Percentiles rank a stretch among this genome's conserved stretches.
These are phyloP conservation scores for Gastrodia elata DNA, from an alignment of 106 monocot species.

Conservation along the genomic window DNA sequence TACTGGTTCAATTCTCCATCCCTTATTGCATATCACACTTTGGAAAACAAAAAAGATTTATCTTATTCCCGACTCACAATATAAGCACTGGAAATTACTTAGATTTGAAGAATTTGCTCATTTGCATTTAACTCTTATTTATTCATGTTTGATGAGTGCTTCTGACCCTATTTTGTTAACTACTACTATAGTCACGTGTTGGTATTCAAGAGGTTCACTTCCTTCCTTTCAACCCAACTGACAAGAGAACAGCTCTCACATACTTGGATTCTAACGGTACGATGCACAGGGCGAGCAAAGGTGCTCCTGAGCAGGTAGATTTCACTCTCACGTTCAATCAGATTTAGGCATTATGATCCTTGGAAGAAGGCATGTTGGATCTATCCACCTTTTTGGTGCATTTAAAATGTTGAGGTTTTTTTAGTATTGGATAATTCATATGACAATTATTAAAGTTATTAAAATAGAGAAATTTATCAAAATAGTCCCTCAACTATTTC, in stretches of 20 bases:
- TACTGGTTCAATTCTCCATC: not conserved
- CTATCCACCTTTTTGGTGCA: not conserved
- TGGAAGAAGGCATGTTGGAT: not conserved
- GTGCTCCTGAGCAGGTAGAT: constrained; percentile 51
- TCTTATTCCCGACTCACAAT: not conserved
- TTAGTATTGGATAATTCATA: not conserved
- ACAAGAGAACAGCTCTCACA: constrained; percentile 55
- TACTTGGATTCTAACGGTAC: constrained; percentile 43
- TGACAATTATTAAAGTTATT: too few relatives aligned
- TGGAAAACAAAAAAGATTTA: not conserved
- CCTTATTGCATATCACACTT: not conserved
- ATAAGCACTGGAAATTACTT: not conserved
- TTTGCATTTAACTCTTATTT: not conserved
- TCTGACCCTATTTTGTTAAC: not conserved
- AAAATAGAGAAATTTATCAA: too few relatives aligned
- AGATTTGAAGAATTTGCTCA: not conserved
- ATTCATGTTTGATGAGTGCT: not conserved
- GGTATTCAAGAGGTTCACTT: constrained; percentile 47
- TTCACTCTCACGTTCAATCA: not conserved
- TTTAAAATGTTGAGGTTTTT: not conserved
- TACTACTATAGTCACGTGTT: constrained; percentile 33
- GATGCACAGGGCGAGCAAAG: constrained; percentile 59
- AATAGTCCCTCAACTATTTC: too few relatives aligned
- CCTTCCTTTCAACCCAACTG: constrained; percentile 56
- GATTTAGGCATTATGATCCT: not conserved